Percentiles rank a stretch among this genome's conserved stretches.
Conservation (phyloP, 192 early-diverging fungal genomes). For the Backusella tarrabulga region DNA sequence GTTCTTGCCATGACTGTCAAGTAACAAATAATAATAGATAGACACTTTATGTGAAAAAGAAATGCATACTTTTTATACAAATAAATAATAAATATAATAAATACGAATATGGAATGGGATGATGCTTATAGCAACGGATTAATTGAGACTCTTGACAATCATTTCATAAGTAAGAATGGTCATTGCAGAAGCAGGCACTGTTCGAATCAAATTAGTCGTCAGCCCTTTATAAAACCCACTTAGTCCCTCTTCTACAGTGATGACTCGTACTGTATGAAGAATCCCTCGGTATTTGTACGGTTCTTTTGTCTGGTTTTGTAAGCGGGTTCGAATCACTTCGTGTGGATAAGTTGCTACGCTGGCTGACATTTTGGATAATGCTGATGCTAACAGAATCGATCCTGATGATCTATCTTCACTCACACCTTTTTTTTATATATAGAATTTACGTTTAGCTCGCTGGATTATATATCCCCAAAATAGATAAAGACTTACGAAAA, state of each 20-base stretch:
- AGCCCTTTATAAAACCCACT: slow-evolving; percentile 88
- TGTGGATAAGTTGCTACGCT: slow-evolving; percentile 91
- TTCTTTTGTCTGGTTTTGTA: slow-evolving; percentile 80
- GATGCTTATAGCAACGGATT: neutral
- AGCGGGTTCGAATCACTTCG: slow-evolving; percentile 87
- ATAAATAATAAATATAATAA: neutral
- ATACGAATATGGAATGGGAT: neutral
- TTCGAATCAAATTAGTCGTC: slow-evolving; percentile 81
- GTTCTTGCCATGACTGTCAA: too few species aligned
- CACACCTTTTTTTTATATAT: neutral
- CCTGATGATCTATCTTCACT: slow-evolving; percentile 13
- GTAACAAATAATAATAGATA: too few species aligned
- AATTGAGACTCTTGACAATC: neutral
- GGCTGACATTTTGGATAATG: slow-evolving; percentile 87
- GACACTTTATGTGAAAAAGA: neutral
- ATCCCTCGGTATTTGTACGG: slow-evolving; percentile 82
- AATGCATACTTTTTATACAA: neutral
- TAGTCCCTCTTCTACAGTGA: slow-evolving; percentile 75
- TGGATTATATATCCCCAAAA: slow-evolving; percentile 14
- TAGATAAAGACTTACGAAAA: slow-evolving; percentile 44
- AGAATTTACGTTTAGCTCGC: neutral
- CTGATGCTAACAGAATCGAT: slow-evolving; percentile 75
- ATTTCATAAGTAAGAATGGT: slow-evolving; percentile 86
- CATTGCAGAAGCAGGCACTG: slow-evolving; percentile 84
- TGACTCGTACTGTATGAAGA: slow-evolving; percentile 69